phyloP scores from a whole-genome alignment of 805 yeast genomes.

The Candida nemodendra region DNA sequence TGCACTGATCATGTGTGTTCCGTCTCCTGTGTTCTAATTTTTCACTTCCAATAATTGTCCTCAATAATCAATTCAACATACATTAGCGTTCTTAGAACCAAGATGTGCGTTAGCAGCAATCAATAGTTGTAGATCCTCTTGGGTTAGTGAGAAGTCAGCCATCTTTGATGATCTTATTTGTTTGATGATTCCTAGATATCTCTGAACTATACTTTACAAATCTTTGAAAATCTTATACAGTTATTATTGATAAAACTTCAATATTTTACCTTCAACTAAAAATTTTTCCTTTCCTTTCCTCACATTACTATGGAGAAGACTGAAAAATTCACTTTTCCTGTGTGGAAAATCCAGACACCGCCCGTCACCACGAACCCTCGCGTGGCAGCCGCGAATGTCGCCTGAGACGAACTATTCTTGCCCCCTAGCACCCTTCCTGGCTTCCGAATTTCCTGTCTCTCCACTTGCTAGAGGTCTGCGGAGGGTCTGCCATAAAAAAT shows the following conservation, averaged over 20 bases:
- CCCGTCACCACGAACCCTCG: too few species aligned
- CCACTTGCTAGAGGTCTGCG: too few species aligned
- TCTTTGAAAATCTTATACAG: neutral
- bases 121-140: slow-evolving; percentile 98
- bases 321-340: slow-evolving; percentile 1
- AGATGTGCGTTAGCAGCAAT: slow-evolving; percentile 99
- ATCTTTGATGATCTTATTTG: slow-evolving; percentile 23
- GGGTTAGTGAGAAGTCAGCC: slow-evolving; percentile 54
- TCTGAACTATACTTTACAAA: slow-evolving; percentile 1
- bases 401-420: neutral
- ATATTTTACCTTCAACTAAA: slow-evolving; percentile 1
- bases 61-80: slow-evolving; percentile 45
- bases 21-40: neutral
- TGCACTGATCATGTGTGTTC: too few species aligned
- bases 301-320: neutral
- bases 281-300: slow-evolving; percentile 1
- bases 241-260: slow-evolving; percentile 2
- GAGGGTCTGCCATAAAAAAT: too few species aligned
- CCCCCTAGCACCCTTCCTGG: neutral
- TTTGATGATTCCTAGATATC: slow-evolving; percentile 1
- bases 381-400: too few species aligned
- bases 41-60: neutral
- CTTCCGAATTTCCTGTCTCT: neutral
- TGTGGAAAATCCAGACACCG: too few species aligned
- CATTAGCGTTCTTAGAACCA: slow-evolving; percentile 99